Evolutionary conservation across 495 filamentous ascomycete species (phyloP), one percentile per base, ranked within the genome.

Genomic region (Penicillium chermesinum): DNA sequence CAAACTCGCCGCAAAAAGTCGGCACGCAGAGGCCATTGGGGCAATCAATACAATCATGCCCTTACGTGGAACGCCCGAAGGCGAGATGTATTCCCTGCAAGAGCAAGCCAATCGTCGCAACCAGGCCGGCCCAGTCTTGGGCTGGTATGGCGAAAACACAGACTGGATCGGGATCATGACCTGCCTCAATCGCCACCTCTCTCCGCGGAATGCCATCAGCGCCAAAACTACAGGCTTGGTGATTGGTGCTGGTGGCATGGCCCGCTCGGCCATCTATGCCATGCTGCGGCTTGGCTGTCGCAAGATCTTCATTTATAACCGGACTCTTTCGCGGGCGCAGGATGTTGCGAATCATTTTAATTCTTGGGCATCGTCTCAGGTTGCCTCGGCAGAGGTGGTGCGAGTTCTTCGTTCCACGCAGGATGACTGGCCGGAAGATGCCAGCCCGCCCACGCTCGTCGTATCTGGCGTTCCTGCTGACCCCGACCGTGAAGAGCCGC

Each of bases 31-130:
- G 36, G 87, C 84, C 7, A 89, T 93, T 48, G 87, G 88, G 1
- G 85, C 88, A 9, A 84, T 89, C 44, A 91, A 93, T 62, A 89
- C 87, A 0, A 74, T 91, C n/a, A 71, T 91, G 51, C 88, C 88
- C 0, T 69, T 91, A 2, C 77, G 86, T 14, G 79, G 80, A 1
- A 64, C 78, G 6, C 69, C 76, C 4, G 75, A 84, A 53, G 82
- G 79, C 19, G 77, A 71, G 2, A 82, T 88, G 42, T 74, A 84
- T 18, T 76, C 83, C n/a, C 76, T 88, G 35, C 74, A 80, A 14
- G 61, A 74, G 17, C 70, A 84, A 37, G 78, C 81, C 32, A 81
- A 78, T 55, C 76, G 83, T 18, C 75, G 85, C 20, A 84, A 85
- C 62, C 80, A 77, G 55, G 73, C 82, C 3, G 86, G 87, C 0